These are phyloP conservation scores for Geum urbanum DNA, from an alignment of 306 rosid species.

Conservation along the genomic window DNA sequence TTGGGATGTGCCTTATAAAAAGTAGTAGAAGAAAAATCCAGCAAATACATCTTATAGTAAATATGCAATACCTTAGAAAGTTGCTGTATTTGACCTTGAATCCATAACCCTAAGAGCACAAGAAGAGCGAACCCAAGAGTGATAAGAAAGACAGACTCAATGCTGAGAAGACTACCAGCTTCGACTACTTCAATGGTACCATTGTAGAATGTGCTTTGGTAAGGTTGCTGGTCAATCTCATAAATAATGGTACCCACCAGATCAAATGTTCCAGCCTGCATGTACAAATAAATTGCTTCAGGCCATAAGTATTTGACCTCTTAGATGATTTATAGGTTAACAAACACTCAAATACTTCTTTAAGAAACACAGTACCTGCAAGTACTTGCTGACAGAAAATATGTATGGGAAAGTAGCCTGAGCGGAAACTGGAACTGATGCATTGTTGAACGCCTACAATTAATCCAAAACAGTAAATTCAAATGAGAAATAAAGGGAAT, in stretches of 20 bases:
- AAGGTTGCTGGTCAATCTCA: constrained; percentile 73
- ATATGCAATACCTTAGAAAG: constrained; percentile 65
- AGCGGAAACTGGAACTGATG: constrained; percentile 60
- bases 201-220: constrained; percentile 74
- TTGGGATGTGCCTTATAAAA: neutral
- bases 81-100: constrained; percentile 74
- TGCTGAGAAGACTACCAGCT: constrained; percentile 59
- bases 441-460: constrained; percentile 68
- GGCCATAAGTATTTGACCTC: neutral
- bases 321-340: neutral
- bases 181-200: constrained; percentile 87
- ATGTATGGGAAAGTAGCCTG: constrained; percentile 87
- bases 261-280: constrained; percentile 90
- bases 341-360: neutral
- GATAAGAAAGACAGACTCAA: constrained; percentile 77
- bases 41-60: neutral
- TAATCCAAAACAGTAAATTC: constrained; percentile 15
- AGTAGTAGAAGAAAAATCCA: neutral
- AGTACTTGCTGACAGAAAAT: constrained; percentile 79
- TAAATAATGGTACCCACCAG: constrained; percentile 76
- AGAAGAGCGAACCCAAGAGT: constrained; percentile 80
- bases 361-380: constrained; percentile 60
- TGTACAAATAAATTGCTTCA: constrained; percentile 20
- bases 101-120: constrained; percentile 63
- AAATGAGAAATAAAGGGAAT: constrained; percentile 2